Percentiles rank a stretch among this genome's conserved stretches.
Evolutionary conservation across 306 rosid genomes (phyloP).

Genomic region (Quercus suber): DNA sequence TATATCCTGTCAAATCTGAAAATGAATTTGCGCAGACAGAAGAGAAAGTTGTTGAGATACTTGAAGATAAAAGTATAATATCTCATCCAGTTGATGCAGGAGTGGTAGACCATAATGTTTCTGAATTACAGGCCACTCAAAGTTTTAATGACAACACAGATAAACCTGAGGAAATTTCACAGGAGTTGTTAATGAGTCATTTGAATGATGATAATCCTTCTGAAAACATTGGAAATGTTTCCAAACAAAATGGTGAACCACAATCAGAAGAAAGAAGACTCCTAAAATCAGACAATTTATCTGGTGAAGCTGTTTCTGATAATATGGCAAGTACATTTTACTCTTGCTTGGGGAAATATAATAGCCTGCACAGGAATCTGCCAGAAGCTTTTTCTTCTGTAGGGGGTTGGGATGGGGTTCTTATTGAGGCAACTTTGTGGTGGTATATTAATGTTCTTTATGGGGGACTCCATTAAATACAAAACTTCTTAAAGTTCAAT

Average conservation of each 20-base stretch:
- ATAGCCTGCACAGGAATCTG: neutral
- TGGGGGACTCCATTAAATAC: neutral
- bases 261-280: constrained; percentile 33
- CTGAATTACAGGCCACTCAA: constrained; percentile 38
- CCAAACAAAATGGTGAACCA: constrained; percentile 39
- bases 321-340: constrained; percentile 52
- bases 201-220: constrained; percentile 28
- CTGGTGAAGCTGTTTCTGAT: constrained; percentile 50
- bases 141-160: constrained; percentile 33
- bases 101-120: constrained; percentile 35
- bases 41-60: constrained; percentile 68
- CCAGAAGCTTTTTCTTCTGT: constrained; percentile 4
- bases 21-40: constrained; percentile 38
- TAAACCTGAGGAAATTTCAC: constrained; percentile 42
- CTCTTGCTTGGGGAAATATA: constrained; percentile 20
- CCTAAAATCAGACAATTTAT: constrained; percentile 35
- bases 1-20: constrained; percentile 34
- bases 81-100: constrained; percentile 36
- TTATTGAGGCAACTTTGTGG: neutral
- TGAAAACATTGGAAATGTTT: constrained; percentile 36
- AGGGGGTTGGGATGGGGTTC: neutral
- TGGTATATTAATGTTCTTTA: neutral
- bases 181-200: constrained; percentile 27
- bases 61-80: constrained; percentile 60
- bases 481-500: neutral